phyloP scores from a whole-genome alignment of 164 flowering plant genomes.

The Houttuynia cordata region DNA sequence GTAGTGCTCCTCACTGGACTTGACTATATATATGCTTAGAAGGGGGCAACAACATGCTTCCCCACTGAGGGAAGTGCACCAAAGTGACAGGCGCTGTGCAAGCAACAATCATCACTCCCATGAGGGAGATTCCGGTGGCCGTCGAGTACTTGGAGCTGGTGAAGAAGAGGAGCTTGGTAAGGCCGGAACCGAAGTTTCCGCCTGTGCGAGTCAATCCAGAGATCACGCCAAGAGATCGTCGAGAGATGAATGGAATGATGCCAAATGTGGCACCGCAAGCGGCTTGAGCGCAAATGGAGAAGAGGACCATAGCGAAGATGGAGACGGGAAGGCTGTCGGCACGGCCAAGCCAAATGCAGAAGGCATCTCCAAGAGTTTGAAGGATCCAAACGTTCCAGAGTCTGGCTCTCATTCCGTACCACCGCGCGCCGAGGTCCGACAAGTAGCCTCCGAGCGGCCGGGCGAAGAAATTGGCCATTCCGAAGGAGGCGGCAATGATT shows the following conservation, averaged over 20 bases:
- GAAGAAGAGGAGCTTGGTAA: constrained; percentile 60
- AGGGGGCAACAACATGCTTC: constrained; percentile 63
- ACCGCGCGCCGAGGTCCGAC: constrained; percentile 38
- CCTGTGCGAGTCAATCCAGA: constrained; percentile 70
- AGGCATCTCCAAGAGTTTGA: constrained; percentile 53
- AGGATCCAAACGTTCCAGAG: constrained; percentile 59
- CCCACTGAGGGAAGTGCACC: constrained; percentile 76
- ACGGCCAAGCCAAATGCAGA: constrained; percentile 55
- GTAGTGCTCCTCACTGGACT: constrained; percentile 33
- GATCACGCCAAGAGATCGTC: constrained; percentile 55
- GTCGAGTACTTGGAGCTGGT: constrained; percentile 35
- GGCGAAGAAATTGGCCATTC: constrained; percentile 61
- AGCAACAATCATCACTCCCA: constrained; percentile 52
- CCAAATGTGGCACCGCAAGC: constrained; percentile 72
- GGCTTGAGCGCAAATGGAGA: constrained; percentile 60
- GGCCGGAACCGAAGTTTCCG: constrained; percentile 60
- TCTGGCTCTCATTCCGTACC: constrained; percentile 58
- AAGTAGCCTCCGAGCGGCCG: constrained; percentile 56
- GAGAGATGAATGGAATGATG: constrained; percentile 55
- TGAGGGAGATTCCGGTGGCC: constrained; percentile 32
- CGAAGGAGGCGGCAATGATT: constrained; percentile 50
- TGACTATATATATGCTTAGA: constrained; percentile 22
- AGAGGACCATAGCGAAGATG: constrained; percentile 43
- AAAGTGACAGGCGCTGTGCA: constrained; percentile 51
- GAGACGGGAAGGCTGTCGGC: constrained; percentile 43